Percentiles rank a stretch among this genome's conserved stretches.
Conservation (phyloP, 1,139 yeast species). For the Yamadazyma aaseri region DNA sequence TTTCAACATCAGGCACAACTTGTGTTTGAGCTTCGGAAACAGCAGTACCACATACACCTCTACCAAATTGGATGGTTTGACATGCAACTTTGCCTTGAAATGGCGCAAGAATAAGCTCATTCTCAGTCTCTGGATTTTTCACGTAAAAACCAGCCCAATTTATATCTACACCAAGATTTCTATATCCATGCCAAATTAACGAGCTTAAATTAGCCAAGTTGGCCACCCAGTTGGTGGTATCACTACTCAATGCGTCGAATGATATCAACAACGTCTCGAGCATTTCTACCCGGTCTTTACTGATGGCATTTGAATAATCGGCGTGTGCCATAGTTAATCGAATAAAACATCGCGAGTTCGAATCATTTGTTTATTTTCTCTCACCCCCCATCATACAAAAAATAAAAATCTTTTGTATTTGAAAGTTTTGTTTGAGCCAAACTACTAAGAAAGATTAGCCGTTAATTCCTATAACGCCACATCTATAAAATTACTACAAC, state of each 20-base stretch:
- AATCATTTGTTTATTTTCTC: too few species aligned
- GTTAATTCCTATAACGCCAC: too few species aligned
- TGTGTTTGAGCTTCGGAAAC: slow-evolving; percentile 61
- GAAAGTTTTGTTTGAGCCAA: too few species aligned
- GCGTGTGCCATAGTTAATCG: slow-evolving; percentile 63
- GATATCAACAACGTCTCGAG: slow-evolving; percentile 59
- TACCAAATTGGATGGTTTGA: slow-evolving; percentile 72
- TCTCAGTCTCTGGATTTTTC: slow-evolving; percentile 26
- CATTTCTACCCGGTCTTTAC: slow-evolving; percentile 50
- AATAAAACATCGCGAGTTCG: too few species aligned
- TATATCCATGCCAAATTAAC: slow-evolving; percentile 84
- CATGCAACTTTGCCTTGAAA: slow-evolving; percentile 98
- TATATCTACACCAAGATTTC: slow-evolving; percentile 53
- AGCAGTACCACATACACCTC: slow-evolving; percentile 91
- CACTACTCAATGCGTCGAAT: slow-evolving; percentile 61
- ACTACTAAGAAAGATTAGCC: too few species aligned
- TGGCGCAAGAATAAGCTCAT: slow-evolving; percentile 76
- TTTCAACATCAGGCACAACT: slow-evolving; percentile 70
- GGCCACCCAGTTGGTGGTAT: slow-evolving; percentile 80
- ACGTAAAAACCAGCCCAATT: slow-evolving; percentile 97
- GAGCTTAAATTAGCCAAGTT: slow-evolving; percentile 86
- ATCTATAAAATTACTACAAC: too few species aligned
- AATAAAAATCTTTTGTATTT: too few species aligned
- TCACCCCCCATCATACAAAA: too few species aligned
- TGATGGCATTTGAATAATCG: slow-evolving; percentile 48